Percentiles rank a stretch among this genome's conserved stretches.
These are phyloP conservation scores for Opeltia flavorubescens DNA, from an alignment of 495 filamentous ascomycete genomes.

Conservation along the genomic window DNA sequence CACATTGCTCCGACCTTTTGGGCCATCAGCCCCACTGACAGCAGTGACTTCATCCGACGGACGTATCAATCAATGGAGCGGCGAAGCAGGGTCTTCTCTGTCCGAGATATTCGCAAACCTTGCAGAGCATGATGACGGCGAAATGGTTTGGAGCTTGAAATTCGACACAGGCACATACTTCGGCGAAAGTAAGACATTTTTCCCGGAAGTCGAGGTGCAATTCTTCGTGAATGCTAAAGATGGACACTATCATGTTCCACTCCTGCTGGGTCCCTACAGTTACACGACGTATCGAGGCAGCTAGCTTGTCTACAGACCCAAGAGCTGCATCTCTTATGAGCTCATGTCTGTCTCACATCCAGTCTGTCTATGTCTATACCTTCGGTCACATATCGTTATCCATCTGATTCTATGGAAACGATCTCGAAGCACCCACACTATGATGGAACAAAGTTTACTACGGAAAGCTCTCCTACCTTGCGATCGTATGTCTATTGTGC, in stretches of 20 bases:
- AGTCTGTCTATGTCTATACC: too few species aligned
- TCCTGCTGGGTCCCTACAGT: constrained; percentile 77
- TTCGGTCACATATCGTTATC: too few species aligned
- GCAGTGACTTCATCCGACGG: constrained; percentile 75
- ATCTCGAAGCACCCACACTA: too few species aligned
- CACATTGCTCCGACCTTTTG: constrained; percentile 25
- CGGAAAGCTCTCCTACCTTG: too few species aligned
- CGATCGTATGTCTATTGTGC: too few species aligned
- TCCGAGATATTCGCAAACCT: constrained; percentile 26
- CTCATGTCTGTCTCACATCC: too few species aligned
- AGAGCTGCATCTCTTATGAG: too few species aligned
- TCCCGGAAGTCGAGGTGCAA: constrained; percentile 75
- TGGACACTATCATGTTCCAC: constrained; percentile 83
- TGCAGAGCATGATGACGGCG: constrained; percentile 19
- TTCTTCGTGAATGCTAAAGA: constrained; percentile 57
- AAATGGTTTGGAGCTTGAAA: constrained; percentile 53
- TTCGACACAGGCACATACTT: constrained; percentile 74
- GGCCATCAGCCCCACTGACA: constrained; percentile 34
- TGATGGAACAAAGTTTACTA: too few species aligned
- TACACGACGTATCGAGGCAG: constrained; percentile 85
- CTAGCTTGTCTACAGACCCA: background rate
- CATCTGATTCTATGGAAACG: too few species aligned
- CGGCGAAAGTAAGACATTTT: constrained; percentile 66
- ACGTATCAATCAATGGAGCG: constrained; percentile 64
- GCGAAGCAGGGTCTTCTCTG: constrained; percentile 19